Evolutionary conservation across 2,329 filamentous ascomycete genomes (phyloP), one percentile per base, ranked within the genome.

Genomic region (Hypoxylon sp.): DNA sequence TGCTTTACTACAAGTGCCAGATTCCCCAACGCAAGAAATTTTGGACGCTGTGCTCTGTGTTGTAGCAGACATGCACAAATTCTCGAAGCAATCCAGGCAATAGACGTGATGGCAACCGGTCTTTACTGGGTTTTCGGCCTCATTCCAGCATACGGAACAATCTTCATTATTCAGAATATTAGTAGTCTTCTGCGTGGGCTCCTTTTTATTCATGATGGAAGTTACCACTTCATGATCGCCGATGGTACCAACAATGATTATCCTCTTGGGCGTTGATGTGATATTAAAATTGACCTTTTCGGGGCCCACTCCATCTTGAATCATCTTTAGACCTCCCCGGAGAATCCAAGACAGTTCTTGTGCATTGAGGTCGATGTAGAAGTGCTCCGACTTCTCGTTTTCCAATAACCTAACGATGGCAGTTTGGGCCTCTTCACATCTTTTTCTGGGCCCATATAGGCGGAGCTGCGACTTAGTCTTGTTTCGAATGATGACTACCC

Each of bases 31-130:
- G 67, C 79, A 79, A 25, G 19, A 38, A 48, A 81, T 61, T 10
- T 56, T 4, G 53, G 67, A 46, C 14, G 56, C 62, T 5, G 62
- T 65, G 53, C 59, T 45, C 30, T 65, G 38, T 2, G 51, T 67
- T 32, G 57, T 61, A 43, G 63, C 70, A 13, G 58, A 60, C 43
- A 69, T 55, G 60, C 79, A 80, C 7, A 79, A 67, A 43, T 73
- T 71, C 50, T 77, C 72, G 51, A 85, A 83, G 67, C 83, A 85
- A 19, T 76, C 74, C 0, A 69, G 64, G 69, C 82, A 85, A 66
- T 84, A 85, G 10, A 75, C 41, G 63, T 85, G 83, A 1, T 68
- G 72, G 67, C 83, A 84, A 1, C 55, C 45, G 4, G 76, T 80
- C 9, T 45, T 70, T 11, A 83, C 60, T 0, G 79, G 69, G 3